Evolutionary conservation across 2,329 filamentous ascomycete species (phyloP), one percentile per base, ranked within the genome.

Genomic region (Sporothrix mexicana): DNA sequence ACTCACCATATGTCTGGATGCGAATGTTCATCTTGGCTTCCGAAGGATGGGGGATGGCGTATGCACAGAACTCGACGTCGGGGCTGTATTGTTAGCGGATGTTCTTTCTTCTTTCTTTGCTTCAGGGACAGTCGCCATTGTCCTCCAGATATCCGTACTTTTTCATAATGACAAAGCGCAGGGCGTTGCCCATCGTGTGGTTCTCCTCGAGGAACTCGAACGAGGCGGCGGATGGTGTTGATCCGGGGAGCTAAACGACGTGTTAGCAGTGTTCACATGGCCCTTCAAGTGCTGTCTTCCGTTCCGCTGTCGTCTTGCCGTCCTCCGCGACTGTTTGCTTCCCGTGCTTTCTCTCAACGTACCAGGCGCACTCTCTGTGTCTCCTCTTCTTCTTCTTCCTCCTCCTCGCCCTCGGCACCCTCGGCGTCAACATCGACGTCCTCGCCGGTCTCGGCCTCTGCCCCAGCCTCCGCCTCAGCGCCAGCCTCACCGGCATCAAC

Each of bases 121-220:
- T 47, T 10, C 3, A 47, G 2, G 2, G 15, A 47, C 15, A 12
- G 45, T 3, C 10, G 2, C 9, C 17, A 3, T 23, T 66, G 20
- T n/a, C 15, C 8, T 45, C 47, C 4, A 17, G 68, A 2, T 23
- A 25, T 12, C 23, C 89, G 76, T 85, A 98, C 95, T 99, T 99
- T 84, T 98, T 98, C 93, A 97, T 98, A 79, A 99, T 97, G 75
- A 98, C 92, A 80, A 95, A 98, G 79, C 96, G 89, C 77, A 99
- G 84, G 10, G 95, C 94, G 82, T 99, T 99, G 41, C 96, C 96
- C 70, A 99, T 85, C 0, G 96, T 99, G 82, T 99, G 96, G 59
- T 97, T 94, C 84, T 99, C 96, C 62, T 93, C 91, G 74, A 93
- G 90, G 78, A 99, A 97, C 80, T 98, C 93, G 80, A 98, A 99